Conservation (phyloP, 83 land plant genomes). For the Larix sibirica region DNA sequence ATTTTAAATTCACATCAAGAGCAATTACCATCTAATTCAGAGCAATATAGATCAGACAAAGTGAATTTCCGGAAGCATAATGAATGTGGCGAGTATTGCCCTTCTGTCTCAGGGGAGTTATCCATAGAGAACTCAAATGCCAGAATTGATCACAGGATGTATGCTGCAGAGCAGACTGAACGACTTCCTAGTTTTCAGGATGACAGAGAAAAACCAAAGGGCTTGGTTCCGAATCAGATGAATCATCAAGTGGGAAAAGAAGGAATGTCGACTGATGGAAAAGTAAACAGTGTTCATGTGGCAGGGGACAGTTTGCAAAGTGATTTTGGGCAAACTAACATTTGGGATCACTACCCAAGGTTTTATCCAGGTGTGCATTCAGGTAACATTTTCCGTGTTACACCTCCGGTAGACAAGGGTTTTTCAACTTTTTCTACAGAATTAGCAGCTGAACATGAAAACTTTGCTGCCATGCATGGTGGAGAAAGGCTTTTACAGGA, state of each 20-base stretch:
- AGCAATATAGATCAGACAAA: constrained; percentile 37
- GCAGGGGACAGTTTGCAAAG: constrained; percentile 27
- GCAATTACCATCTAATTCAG: constrained; percentile 9
- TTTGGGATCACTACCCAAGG: constrained; percentile 22
- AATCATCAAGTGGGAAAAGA: constrained; percentile 32
- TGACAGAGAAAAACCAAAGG: constrained; percentile 31
- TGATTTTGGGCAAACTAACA: constrained; percentile 25
- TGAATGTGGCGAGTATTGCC: constrained; percentile 42
- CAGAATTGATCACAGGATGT: constrained; percentile 27
- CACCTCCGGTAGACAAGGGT: constrained; percentile 18
- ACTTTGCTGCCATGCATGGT: constrained; percentile 29
- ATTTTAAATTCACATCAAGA: neutral
- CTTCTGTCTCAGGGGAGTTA: constrained; percentile 20
- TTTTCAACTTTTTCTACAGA: constrained; percentile 36
- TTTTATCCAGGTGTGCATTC: constrained; percentile 21
- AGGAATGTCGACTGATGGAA: constrained; percentile 25
- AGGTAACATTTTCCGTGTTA: constrained; percentile 27
- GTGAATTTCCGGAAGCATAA: neutral
- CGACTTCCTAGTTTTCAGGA: constrained; percentile 27
- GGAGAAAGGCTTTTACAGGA: constrained; percentile 37
- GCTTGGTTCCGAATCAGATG: constrained; percentile 36
- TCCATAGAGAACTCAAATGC: constrained; percentile 26
- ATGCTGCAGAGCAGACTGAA: constrained; percentile 31
- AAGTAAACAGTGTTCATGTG: constrained; percentile 22
- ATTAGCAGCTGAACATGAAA: constrained; percentile 30